Conservation (phyloP, 2,329 filamentous ascomycete genomes). For the Cladosporium sp. region DNA sequence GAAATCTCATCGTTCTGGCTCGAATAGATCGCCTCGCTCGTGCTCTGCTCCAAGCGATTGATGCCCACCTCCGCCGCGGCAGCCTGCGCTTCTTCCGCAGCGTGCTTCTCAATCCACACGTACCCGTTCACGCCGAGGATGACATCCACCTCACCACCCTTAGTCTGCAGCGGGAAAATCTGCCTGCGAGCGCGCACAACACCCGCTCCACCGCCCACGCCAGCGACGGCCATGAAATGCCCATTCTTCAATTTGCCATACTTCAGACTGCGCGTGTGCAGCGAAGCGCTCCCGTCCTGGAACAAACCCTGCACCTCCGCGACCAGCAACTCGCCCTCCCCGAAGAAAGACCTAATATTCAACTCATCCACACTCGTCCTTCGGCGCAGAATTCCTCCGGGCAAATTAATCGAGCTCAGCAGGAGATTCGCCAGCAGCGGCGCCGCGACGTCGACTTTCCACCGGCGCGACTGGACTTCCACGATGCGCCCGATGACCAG, state of each 20-base stretch:
- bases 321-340: slow-evolving; percentile 87
- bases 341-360: slow-evolving; percentile 95
- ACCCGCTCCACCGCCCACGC: slow-evolving; percentile 71
- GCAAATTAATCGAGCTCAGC: slow-evolving; percentile 86
- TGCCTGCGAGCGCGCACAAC: slow-evolving; percentile 81
- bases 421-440: slow-evolving; percentile 80
- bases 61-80: slow-evolving; percentile 54
- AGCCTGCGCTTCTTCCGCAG: slow-evolving; percentile 49
- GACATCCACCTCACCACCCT: slow-evolving; percentile 69
- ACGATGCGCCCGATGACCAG: slow-evolving; percentile 89
- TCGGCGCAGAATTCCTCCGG: slow-evolving; percentile 84
- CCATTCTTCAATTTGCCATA: slow-evolving; percentile 96
- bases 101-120: slow-evolving; percentile 88
- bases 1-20: slow-evolving; percentile 88
- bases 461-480: slow-evolving; percentile 87
- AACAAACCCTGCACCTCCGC: slow-evolving; percentile 91
- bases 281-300: slow-evolving; percentile 74
- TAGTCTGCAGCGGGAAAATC: slow-evolving; percentile 71
- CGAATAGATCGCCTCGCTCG: slow-evolving; percentile 82
- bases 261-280: slow-evolving; percentile 86
- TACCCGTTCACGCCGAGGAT: slow-evolving; percentile 94
- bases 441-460: slow-evolving; percentile 91
- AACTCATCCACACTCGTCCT: slow-evolving; percentile 94
- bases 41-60: slow-evolving; percentile 81
- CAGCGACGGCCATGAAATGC: slow-evolving; percentile 75